phyloP scores from a whole-genome alignment of 257 asterid species.

The Marsdenia floribunda region DNA sequence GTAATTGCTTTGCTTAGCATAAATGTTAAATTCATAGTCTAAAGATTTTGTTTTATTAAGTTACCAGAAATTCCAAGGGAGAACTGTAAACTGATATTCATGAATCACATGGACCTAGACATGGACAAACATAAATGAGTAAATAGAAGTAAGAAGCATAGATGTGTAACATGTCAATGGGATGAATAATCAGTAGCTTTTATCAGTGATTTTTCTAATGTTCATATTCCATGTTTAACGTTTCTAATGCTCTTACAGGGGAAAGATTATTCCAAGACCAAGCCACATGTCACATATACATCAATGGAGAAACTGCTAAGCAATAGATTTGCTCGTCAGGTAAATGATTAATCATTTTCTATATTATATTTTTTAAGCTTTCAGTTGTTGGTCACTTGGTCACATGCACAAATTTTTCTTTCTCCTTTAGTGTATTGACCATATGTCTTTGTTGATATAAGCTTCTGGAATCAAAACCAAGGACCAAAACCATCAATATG shows the following conservation, averaged over 20 bases:
- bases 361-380: not conserved
- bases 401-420: too few species aligned
- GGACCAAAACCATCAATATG: too few species aligned
- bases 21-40: not conserved
- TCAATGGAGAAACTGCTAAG: conserved; percentile 77
- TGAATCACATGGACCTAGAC: not conserved
- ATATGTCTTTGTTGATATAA: too few species aligned
- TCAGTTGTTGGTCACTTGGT: not conserved
- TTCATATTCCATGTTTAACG: not conserved
- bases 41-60: not conserved
- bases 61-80: not conserved
- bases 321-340: conserved; percentile 92
- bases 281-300: conserved; percentile 31
- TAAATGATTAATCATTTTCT: conserved; percentile 19
- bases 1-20: not conserved
- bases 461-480: too few species aligned
- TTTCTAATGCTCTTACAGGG: conserved; percentile 43
- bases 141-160: not conserved
- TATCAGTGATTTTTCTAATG: not conserved
- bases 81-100: not conserved
- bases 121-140: not conserved
- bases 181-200: not conserved
- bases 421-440: too few species aligned
- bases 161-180: not conserved
- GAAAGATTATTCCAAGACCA: conserved; percentile 25